phyloP scores from a whole-genome alignment of 257 asterid genomes.

The Solanum pennellii region DNA sequence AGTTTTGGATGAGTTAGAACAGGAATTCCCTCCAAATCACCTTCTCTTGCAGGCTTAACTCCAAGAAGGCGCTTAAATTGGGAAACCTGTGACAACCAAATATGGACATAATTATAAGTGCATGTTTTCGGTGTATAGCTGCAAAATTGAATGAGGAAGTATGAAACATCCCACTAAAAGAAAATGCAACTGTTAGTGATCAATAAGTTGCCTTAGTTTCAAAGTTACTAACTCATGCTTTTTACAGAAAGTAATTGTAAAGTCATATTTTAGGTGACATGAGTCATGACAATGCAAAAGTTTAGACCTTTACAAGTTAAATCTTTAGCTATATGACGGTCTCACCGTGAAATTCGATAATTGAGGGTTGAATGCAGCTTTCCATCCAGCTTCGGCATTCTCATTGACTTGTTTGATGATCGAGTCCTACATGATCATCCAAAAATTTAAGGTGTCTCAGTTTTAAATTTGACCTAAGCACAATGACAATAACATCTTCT shows the following conservation, averaged over 20 bases:
- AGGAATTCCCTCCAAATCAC: conserved; percentile 34
- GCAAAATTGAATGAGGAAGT: neutral
- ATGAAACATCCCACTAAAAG: neutral
- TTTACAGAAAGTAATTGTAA: neutral
- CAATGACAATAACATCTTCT: neutral
- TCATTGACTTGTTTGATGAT: conserved; percentile 49
- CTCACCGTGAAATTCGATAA: conserved; percentile 73
- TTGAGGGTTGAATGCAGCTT: conserved; percentile 71
- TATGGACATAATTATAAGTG: neutral
- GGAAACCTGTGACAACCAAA: conserved; percentile 38
- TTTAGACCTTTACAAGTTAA: no score
- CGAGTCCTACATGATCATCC: conserved; percentile 40
- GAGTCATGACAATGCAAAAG: no score
- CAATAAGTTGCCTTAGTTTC: neutral
- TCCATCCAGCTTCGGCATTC: conserved; percentile 84
- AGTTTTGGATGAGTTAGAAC: conserved; percentile 34
- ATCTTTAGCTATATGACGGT: neutral
- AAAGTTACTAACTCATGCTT: neutral
- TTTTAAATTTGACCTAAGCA: neutral
- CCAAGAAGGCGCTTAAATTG: conserved; percentile 87
- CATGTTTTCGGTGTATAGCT: neutral
- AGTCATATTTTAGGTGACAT: no score
- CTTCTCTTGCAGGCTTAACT: conserved; percentile 47
- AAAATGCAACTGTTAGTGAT: neutral
- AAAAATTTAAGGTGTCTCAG: neutral